Percentiles rank a stretch among this genome's conserved stretches.
These are phyloP conservation scores for Lodderomyces metapsilosis DNA, from an alignment of 1,139 yeast species.

Conservation along the genomic window DNA sequence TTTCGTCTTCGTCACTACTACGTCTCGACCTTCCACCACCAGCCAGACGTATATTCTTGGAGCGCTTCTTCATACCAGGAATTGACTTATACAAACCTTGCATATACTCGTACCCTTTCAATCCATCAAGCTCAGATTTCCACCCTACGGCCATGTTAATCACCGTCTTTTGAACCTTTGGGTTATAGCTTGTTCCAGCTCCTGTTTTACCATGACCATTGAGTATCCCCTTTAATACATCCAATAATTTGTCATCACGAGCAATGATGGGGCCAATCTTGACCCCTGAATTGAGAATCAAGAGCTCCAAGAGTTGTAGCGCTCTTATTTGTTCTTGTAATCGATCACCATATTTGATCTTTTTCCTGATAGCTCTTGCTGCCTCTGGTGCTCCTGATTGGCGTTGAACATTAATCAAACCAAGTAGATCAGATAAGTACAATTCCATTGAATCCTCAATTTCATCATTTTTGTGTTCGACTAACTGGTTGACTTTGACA, in stretches of 20 bases:
- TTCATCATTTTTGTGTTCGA: slow-evolving; percentile 30
- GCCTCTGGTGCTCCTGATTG: slow-evolving; percentile 66
- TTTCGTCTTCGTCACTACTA: slow-evolving; percentile 12
- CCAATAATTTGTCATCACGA: slow-evolving; percentile 69
- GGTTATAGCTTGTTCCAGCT: slow-evolving; percentile 39
- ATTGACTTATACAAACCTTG: slow-evolving; percentile 44
- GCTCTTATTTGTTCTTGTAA: slow-evolving; percentile 62
- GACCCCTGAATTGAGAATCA: slow-evolving; percentile 73
- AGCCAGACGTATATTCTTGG: slow-evolving; percentile 1
- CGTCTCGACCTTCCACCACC: not conserved
- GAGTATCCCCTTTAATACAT: slow-evolving; percentile 56
- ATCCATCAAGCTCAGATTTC: slow-evolving; percentile 54
- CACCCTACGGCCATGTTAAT: slow-evolving; percentile 59
- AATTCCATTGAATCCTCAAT: slow-evolving; percentile 37
- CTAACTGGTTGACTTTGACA: slow-evolving; percentile 44
- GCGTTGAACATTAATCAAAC: slow-evolving; percentile 40
- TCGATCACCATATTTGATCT: slow-evolving; percentile 75
- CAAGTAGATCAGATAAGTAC: slow-evolving; percentile 36
- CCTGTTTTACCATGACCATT: slow-evolving; percentile 37
- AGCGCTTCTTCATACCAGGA: slow-evolving; percentile 19
- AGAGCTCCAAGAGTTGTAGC: slow-evolving; percentile 65
- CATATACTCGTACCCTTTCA: slow-evolving; percentile 51
- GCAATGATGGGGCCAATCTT: slow-evolving; percentile 51
- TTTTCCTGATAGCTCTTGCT: slow-evolving; percentile 86
- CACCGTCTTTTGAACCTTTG: slow-evolving; percentile 46